Evolutionary conservation across 176 grass and related monocot species (phyloP).

Genomic region (Oryza coarctata): DNA sequence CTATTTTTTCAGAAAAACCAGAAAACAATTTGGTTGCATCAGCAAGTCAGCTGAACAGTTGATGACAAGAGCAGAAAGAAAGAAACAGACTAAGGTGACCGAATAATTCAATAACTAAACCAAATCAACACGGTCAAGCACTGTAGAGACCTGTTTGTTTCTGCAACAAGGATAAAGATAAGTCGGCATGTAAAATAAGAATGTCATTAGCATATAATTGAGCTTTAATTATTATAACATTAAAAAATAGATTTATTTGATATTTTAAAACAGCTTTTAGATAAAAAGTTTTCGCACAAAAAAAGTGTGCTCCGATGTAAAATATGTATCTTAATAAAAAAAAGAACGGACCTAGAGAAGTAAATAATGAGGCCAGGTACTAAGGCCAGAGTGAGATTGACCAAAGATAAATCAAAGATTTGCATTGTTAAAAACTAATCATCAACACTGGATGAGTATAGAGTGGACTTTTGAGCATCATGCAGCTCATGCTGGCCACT

Average conservation of each 20-base stretch:
- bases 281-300: too few relatives aligned
- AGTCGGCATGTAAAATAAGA: too few relatives aligned
- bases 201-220: too few relatives aligned
- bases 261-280: too few relatives aligned
- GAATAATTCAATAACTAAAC: neutral
- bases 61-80: neutral
- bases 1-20: neutral
- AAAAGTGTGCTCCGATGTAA: too few relatives aligned
- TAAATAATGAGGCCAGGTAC: neutral
- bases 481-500: slow-evolving; percentile 9
- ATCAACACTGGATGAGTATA: neutral
- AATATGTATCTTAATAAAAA: too few relatives aligned
- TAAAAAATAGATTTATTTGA: too few relatives aligned
- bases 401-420: neutral
- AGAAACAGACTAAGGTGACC: neutral
- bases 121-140: neutral
- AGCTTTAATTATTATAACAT: too few relatives aligned
- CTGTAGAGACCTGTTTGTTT: neutral
- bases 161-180: too few relatives aligned
- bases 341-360: too few relatives aligned
- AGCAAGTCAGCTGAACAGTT: neutral
- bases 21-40: neutral
- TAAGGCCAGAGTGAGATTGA: neutral
- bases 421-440: neutral
- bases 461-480: neutral